Base-by-base conservation (phyloP, 306 rosid species). In the Begonia peltatifolia region DNA sequence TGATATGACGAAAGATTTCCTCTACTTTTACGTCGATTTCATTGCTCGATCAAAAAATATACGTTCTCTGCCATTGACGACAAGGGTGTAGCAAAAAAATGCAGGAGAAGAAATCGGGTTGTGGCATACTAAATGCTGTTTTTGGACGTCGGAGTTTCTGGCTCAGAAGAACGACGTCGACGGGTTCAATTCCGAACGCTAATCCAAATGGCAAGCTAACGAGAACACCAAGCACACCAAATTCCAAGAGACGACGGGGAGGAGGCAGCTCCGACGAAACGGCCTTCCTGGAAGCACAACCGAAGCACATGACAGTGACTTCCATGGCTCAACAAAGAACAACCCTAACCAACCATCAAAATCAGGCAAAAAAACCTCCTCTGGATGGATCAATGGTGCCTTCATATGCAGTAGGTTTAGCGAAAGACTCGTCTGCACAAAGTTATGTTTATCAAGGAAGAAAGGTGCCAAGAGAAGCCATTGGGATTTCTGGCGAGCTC, bases 401-500 rank as follows among this genome's bases (percentile, higher is more conserved):
- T 18, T 1, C 23, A 11, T 1, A 67, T 12, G 53, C 59, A 20
- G 20, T 60, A 59, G 53, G 61, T 18, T 12, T 59, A 41, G 35
- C 48, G 14, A 38, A 42, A 41, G 61, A 9, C 6, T 51, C 57
- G 6, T 50, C 52, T 5, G 55, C 61, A 11, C 76, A 68, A 14
- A 79, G 68, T 12, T 80, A 87, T 47, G 89, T 78, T 3, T 74
- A 66, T 53, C 88, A 74, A 15, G 94, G 86, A 9, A 72, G 73
- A 69, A 82, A 36, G 75, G 89, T 84, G 6, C 87, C 87, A 2
- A 75, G 61, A 64, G 97, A 88, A 54, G 84, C 73, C 18, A 14
- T 74, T 60, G 89, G 93, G 2, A 65, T 88, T 12, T 88, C 95
- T 0, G 95, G 97, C 6, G 97, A 88, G 73, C 94, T 88, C 4